Evolutionary conservation across 768 basidiomycete genomes (phyloP).

Genomic region (Tylopilus felleus): DNA sequence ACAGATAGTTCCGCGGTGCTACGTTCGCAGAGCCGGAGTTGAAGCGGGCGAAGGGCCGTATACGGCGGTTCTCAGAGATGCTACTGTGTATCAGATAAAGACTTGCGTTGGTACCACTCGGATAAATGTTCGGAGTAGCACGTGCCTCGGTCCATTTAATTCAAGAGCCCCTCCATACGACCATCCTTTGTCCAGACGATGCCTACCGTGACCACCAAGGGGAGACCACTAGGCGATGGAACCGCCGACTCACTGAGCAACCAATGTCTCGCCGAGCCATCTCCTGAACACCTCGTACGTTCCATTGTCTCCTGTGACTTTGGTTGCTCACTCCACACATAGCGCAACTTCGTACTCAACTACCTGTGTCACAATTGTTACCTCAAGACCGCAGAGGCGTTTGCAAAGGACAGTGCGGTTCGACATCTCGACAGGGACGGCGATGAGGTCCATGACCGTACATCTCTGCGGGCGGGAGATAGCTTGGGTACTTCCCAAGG

Average conservation of each 20-base stretch:
- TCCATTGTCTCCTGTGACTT: not conserved
- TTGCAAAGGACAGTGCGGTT: constrained; percentile 59
- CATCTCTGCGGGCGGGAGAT: constrained; percentile 20
- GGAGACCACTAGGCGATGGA: constrained; percentile 9
- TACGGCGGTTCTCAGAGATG: not conserved
- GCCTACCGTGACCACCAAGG: constrained; percentile 19
- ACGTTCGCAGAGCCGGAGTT: constrained; percentile 39
- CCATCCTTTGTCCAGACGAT: constrained; percentile 11
- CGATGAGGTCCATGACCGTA: constrained; percentile 46
- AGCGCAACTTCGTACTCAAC: constrained; percentile 71
- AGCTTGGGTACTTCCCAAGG: constrained; percentile 10
- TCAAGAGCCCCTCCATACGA: not conserved
- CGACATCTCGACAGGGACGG: constrained; percentile 67
- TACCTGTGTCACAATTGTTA: constrained; percentile 76
- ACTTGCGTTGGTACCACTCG: not conserved
- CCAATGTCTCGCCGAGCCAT: constrained; percentile 29
- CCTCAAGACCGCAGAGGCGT: constrained; percentile 65
- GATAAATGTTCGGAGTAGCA: constrained; percentile 8
- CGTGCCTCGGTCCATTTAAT: constrained; percentile 8
- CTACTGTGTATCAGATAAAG: constrained; percentile 3
- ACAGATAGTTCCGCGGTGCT: constrained; percentile 21
- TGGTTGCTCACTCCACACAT: constrained; percentile 6
- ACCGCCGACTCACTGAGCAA: constrained; percentile 14
- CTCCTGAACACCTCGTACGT: constrained; percentile 45
- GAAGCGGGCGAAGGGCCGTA: constrained; percentile 6